Base-by-base conservation (phyloP, 2,329 filamentous ascomycete species). In the Didymosphaeria variabile region DNA sequence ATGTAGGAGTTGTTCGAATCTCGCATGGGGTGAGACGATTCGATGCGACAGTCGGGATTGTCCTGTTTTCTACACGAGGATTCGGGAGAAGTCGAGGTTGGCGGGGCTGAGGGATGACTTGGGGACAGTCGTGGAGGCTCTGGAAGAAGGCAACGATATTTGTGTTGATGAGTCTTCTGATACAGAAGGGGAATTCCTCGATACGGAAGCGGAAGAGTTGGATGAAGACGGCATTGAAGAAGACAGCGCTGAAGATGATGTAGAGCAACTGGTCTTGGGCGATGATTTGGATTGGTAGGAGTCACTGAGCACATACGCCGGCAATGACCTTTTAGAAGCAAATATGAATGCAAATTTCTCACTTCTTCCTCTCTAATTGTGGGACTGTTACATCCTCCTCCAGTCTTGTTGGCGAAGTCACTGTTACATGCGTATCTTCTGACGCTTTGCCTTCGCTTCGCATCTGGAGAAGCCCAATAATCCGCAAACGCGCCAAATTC, bases 1-100 rank as follows among this genome's bases (percentile, higher is more conserved):
- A 9, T 99, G 95, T 78, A 88, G 90, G 62, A 91, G 87, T 69
- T 99, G 95, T 77, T 89, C 92, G 42, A 89, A 88, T 0, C 74
- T 94, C 19, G 84, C 90, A 3, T 90, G 88, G 65, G 81, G 87
- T 2, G 94, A 97, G 40, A 88, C 91, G 36, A 89, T 97, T n/a
- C 84, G 79, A 44, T 99, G 95, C 74, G 93, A 97, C 73, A 97
- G 91, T 76, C 88, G 91, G 75, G 94, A 97, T 79, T 99, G 95
- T 74, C 91, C 94, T 0, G 92, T 97, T 0, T 98, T 97, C 69
- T 98, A 97, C 79, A 89, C 89, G 34, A 80, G 92, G 15, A 85
- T 87, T 56, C 90, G 88, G 76, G 88, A 91, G 54, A 62, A 59
- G n/a, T 65, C 71, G 15, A 70, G 57, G 46, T 45, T 77, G 47